Conservation (phyloP, 2,329 filamentous ascomycete species). For the Epichloe aotearoae region DNA sequence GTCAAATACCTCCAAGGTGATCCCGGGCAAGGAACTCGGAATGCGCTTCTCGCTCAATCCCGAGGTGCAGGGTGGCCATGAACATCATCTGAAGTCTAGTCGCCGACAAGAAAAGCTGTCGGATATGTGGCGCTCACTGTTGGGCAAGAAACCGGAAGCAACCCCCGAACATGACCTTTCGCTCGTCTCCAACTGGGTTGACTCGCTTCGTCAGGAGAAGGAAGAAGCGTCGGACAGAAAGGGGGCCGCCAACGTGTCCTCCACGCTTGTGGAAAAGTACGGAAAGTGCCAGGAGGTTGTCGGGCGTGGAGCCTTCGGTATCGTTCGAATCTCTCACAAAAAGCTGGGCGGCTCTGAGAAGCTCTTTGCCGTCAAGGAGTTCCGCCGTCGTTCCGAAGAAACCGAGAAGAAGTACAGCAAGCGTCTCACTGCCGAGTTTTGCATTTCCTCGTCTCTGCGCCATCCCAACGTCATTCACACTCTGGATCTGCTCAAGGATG, state of each 20-base stretch:
- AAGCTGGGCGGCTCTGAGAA: constrained; percentile 76
- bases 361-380: constrained; percentile 95
- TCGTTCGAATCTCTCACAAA: constrained; percentile 96
- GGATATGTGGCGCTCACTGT: constrained; percentile 77
- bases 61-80: constrained; percentile 56
- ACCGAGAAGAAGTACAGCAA: constrained; percentile 97
- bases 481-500: constrained; percentile 84
- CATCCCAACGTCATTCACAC: constrained; percentile 98
- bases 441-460: constrained; percentile 90
- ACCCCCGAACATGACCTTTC: constrained; percentile 73
- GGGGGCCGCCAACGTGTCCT: constrained; percentile 55
- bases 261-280: constrained; percentile 84
- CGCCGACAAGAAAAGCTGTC: constrained; percentile 90
- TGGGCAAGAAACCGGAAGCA: constrained; percentile 72
- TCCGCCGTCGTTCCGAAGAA: constrained; percentile 85
- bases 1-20: constrained; percentile 16
- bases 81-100: constrained; percentile 78
- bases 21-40: constrained; percentile 21
- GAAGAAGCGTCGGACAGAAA: constrained; percentile 75
- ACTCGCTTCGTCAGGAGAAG: constrained; percentile 80
- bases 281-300: constrained; percentile 97
- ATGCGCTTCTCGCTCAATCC: constrained; percentile 39
- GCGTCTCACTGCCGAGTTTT: constrained; percentile 91
- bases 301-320: constrained; percentile 89
- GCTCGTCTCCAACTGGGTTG: constrained; percentile 90